Evolutionary conservation across 768 basidiomycete genomes (phyloP), one percentile per base, ranked within the genome.

Genomic region (Podaxis rugospora): DNA sequence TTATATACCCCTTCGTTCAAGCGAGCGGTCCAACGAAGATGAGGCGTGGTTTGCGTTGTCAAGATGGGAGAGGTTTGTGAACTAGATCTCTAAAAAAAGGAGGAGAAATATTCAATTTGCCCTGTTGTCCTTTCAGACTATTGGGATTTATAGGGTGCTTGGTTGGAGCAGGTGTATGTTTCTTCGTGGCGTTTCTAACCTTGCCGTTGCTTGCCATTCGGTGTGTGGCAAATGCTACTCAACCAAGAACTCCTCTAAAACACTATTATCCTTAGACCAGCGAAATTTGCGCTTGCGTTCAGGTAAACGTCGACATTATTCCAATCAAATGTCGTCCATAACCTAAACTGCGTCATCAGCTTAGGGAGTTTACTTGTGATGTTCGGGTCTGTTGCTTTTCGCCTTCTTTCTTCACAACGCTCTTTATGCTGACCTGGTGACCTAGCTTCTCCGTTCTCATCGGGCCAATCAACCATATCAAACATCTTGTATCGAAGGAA

Each of bases 41-140:
- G 94, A 98, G 69, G 95, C 96, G 2, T 96, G 90, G 82, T 93
- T 97, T 74, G 89, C 91, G 46, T 75, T 95, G 40, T 90, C 90
- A 56, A 81, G 95, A 74, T 98, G 96, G 96, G 96, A 98, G 71
- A 82, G 95, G 90, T 89, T 69, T 64, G 76, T 68, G 2, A n/a
- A 5, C 4, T 13, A 18, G 25, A 13, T 27, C 23, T 51, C 7
- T 9, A 27, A 25, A 27, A 5, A 27, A 9, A 13, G 5, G 13
- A 35, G 51, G 25, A 44, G 36, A 32, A 32, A n/a, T 18, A 57
- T 47, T n/a, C 42, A 44, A 55, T 14, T 44, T 28, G 21, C 53
- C 32, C 49, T 28, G 16, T 10, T 25, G 44, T 42, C 54, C 16
- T 18, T n/a, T 25, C 60, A 95, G 94, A 66, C 77, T 99, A 63